These are phyloP conservation scores for Wickerhamiella nectarea DNA, from an alignment of 805 yeast genomes.

Conservation along the genomic window DNA sequence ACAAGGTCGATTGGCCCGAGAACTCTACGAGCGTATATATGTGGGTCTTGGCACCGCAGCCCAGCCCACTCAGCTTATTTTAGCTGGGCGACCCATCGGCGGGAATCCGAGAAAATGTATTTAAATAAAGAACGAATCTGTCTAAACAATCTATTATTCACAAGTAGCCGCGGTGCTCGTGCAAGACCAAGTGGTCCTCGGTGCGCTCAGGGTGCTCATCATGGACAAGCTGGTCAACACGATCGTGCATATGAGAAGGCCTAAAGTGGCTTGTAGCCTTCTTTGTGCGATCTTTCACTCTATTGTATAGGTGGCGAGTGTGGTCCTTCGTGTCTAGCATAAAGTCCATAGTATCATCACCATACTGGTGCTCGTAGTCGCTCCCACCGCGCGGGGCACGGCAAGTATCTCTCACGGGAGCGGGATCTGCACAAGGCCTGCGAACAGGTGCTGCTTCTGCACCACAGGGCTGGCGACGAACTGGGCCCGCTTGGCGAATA, in stretches of 20 bases:
- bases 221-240: conserved; percentile 7
- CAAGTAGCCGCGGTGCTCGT: conserved; percentile 7
- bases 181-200: conserved; percentile 6
- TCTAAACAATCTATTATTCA: background rate
- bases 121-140: too few relatives aligned
- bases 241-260: conserved; percentile 7
- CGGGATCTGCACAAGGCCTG: too few relatives aligned
- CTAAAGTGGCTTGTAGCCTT: conserved; percentile 6
- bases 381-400: background rate
- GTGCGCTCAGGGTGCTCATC: conserved; percentile 8
- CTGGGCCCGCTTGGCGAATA: background rate
- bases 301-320: conserved; percentile 1
- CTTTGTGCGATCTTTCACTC: conserved; percentile 2
- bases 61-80: too few relatives aligned
- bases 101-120: too few relatives aligned
- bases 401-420: background rate
- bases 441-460: too few relatives aligned
- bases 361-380: conserved; percentile 7
- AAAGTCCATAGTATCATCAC: conserved; percentile 8
- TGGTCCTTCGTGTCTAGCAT: conserved; percentile 9
- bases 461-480: too few relatives aligned
- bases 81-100: too few relatives aligned
- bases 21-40: too few relatives aligned
- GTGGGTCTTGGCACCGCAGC: too few relatives aligned
- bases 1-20: too few relatives aligned